phyloP scores from a whole-genome alignment of 139 green algal species.

The Trebouxia sp. region DNA sequence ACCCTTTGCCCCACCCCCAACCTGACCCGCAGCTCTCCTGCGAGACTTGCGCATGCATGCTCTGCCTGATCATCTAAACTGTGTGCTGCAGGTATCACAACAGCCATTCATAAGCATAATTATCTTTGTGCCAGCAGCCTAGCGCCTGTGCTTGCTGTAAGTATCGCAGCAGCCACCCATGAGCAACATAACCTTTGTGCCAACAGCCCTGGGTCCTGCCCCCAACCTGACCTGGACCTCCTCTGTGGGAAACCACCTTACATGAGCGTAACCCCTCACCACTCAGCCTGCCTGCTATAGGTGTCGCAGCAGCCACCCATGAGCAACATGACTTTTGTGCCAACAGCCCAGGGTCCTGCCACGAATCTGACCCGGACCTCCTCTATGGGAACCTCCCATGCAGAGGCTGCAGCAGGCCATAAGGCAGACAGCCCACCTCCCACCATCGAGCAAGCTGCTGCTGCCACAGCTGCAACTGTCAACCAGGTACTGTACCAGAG shows the following conservation, averaged over 20 bases:
- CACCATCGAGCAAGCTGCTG: not conserved
- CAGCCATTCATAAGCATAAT: not conserved
- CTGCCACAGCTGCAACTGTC: not conserved
- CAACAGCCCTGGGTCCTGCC: not conserved
- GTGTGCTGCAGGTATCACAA: no score
- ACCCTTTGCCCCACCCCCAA: no score
- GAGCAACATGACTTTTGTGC: conserved; percentile 1
- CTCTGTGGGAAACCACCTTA: not conserved
- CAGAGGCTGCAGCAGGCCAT: not conserved
- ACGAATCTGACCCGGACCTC: not conserved
- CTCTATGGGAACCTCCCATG: not conserved
- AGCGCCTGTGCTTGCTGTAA: no score
- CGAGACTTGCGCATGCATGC: no score
- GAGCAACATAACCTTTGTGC: no score
- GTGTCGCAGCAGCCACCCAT: not conserved
- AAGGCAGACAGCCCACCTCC: not conserved
- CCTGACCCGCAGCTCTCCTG: no score
- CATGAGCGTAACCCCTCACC: no score
- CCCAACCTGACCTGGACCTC: no score
- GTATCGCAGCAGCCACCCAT: no score
- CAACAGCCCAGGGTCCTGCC: conserved; percentile 3
- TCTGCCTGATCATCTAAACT: no score
- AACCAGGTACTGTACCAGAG: not conserved
- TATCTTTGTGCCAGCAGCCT: no score
- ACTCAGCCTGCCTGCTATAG: no score